Evolutionary conservation across 352 stramenopile genomes (phyloP).

Genomic region (Paralagenidium karlingii): DNA sequence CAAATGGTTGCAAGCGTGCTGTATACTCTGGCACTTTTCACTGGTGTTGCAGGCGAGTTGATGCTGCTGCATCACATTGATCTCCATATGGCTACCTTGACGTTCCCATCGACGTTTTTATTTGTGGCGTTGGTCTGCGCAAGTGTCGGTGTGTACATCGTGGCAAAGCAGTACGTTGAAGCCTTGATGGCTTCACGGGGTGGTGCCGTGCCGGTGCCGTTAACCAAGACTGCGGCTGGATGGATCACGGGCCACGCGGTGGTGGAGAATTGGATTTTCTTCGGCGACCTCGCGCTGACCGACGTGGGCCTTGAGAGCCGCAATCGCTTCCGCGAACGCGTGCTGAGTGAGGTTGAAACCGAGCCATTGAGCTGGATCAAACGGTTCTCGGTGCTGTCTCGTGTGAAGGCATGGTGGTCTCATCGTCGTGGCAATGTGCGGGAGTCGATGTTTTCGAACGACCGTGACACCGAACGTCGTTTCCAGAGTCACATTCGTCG

Average conservation of each 20-base stretch:
- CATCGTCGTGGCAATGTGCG: not conserved
- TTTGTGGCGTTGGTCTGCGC: constrained; percentile 65
- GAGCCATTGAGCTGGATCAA: constrained; percentile 15
- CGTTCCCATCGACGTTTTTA: constrained; percentile 60
- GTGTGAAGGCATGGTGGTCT: constrained; percentile 2
- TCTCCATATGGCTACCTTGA: constrained; percentile 58
- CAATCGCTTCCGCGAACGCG: constrained; percentile 35
- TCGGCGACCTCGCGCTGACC: constrained; percentile 66
- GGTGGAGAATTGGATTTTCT: constrained; percentile 72
- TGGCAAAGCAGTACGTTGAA: constrained; percentile 62
- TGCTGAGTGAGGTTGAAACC: constrained; percentile 24
- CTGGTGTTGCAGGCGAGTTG: constrained; percentile 44
- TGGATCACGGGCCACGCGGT: constrained; percentile 77
- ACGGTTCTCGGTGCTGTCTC: constrained; percentile 30
- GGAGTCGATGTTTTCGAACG: constrained; percentile 6
- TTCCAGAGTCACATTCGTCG: constrained; percentile 51
- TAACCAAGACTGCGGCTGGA: constrained; percentile 56
- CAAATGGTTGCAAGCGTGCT: constrained; percentile 61
- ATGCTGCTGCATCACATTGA: constrained; percentile 57
- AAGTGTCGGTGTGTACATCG: constrained; percentile 69
- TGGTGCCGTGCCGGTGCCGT: constrained; percentile 57
- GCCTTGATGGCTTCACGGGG: constrained; percentile 73
- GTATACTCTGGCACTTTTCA: constrained; percentile 51
- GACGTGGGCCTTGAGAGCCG: constrained; percentile 36
- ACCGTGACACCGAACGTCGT: constrained; percentile 50